Evolutionary conservation across 2,329 filamentous ascomycete species (phyloP), one percentile per base, ranked within the genome.

Genomic region (Trichothecium roseum): DNA sequence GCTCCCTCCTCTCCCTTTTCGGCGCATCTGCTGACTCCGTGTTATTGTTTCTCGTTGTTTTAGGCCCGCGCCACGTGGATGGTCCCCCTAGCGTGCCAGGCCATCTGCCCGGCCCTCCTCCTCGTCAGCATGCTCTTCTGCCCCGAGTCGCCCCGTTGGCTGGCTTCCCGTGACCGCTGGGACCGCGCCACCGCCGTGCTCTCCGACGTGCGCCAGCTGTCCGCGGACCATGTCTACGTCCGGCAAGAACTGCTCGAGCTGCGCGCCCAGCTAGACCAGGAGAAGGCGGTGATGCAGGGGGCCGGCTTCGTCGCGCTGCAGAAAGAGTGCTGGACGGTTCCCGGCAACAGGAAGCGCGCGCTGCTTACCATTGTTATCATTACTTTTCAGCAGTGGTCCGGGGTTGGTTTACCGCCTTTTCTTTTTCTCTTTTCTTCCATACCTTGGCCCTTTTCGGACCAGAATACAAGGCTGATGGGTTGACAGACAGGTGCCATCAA

Each of bases 61-160:
- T 27, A 36, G 39, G 20, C 32, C 22, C 32, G 28, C 17, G 38
- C 38, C 6, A 59, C 60, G 32, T 77, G 68, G 55, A 66, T 74
- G n/a, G 62, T 78, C 2, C 74, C 73, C 0, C 58, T 78, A 8
- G 65, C 64, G 16, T 60, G 76, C 41, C 74, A 79, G 49, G 66
- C 64, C 22, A 55, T 76, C 3, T 73, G 73, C 0, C 71, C 72
- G 2, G 47, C 68, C 4, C 57, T 74, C 18, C 64, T 79, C 15
- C 59, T 71, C 32, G 36, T 58, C 26, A 67, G 67, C 43, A 78
- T 78, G 61, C 49, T 69, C 10, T 57, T 76, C 42, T 74, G 70
- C 57, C 68, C 71, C 30, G 73, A 78, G 46, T 76, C 72, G 1
- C 73, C 74, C 5, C 68, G 74, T 27, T 78, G 68, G 65, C 60